Base-by-base conservation (phyloP, 352 stramenopile genomes). In the Vaucheria bursata region DNA sequence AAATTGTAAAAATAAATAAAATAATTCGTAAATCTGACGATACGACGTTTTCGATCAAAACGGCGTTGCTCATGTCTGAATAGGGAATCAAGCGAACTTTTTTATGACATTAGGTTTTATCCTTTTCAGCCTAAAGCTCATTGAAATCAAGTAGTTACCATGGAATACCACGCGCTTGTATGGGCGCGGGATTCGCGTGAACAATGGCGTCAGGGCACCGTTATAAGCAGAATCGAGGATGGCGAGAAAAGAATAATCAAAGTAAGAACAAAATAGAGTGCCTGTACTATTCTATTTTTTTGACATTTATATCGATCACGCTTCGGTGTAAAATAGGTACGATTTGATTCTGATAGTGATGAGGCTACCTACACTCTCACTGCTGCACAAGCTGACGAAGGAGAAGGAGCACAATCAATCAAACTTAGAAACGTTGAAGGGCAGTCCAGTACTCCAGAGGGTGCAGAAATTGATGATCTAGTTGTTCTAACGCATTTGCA, bases 341-440 rank as follows among this genome's bases (percentile, higher is more conserved):
- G 4, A 18, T 69, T 38, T 38, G 59, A 69, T 69, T 71, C 73
- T 25, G 71, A 77, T 38, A 29, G 64, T n/a, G 71, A 78, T 36
- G 65, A 77, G 31, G 64, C 64, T 52, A 40, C 73, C 0, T 82
- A 82, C 59, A 78, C 69, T 18, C 49, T 82, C 5, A 82, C 77
- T 33, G 52, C 77, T 8, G 72, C 77, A 3, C 69, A 82, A 67
- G 77, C 77, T 1, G 77, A 82, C 33, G 77, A 82, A 65, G 77
- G 77, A 29, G 77, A 82, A 50, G 77, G 77, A 1, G 80, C 68
- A n/a, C 38, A 80, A 37, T 33, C 75, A 31, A 70, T 83, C 29
- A 83, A 83, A 71, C 78, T 83, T 7, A 33, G 78, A 25, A 83
- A 83, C 50, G 78, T 83, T 69, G 81, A 81, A 45, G 78, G 78